Evolutionary conservation across 2,329 filamentous ascomycete species (phyloP).

Genomic region (Albophoma yamanashiensis): DNA sequence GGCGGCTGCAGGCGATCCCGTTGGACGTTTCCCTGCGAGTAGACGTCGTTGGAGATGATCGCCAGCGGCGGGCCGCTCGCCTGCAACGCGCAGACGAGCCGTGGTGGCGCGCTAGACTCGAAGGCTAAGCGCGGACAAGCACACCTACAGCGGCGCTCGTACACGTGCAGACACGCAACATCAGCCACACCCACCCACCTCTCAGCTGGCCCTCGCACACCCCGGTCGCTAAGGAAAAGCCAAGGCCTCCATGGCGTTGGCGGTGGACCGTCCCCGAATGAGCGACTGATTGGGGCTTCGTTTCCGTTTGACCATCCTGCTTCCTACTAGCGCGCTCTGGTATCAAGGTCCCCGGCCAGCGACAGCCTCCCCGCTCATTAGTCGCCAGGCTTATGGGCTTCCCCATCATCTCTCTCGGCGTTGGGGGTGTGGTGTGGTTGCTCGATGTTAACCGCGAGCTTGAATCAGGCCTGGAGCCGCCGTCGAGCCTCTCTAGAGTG

Average conservation of each 20-base stretch:
- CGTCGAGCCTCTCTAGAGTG: background rate
- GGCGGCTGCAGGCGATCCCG: background rate
- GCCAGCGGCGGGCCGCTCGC: background rate
- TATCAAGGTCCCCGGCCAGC: constrained; percentile 3
- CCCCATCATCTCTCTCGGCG: constrained; percentile 1
- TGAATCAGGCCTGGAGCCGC: constrained; percentile 1
- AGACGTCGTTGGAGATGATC: background rate
- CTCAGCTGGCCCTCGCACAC: background rate
- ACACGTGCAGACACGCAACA: background rate
- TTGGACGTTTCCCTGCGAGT: background rate
- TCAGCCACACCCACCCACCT: background rate
- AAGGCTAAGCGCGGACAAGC: background rate
- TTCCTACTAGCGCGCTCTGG: constrained; percentile 2
- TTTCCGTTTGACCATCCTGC: background rate
- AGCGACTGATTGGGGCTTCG: background rate
- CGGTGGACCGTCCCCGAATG: background rate
- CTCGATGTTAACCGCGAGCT: background rate
- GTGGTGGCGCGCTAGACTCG: background rate
- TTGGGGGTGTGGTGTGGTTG: background rate
- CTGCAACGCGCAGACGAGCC: background rate
- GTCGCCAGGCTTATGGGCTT: constrained; percentile 1
- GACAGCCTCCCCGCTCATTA: constrained; percentile 3
- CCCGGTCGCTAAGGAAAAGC: background rate
- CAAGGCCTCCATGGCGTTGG: background rate
- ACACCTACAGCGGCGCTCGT: background rate